phyloP scores from a whole-genome alignment of 1,139 yeast genomes.

The Arxiozyma slooffiae region DNA sequence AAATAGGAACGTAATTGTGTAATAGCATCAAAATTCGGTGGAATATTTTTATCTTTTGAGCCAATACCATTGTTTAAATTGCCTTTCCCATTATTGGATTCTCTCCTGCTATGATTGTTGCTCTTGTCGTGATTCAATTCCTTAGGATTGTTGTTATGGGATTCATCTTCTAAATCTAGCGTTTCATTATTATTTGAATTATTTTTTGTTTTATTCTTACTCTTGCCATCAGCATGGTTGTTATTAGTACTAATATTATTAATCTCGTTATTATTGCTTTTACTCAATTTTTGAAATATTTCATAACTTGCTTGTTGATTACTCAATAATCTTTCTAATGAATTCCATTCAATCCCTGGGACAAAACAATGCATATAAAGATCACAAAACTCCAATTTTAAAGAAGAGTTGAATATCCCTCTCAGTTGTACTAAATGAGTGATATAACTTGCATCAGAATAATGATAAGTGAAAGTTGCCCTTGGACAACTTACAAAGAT shows the following conservation, averaged over 20 bases:
- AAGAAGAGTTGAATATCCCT: slow-evolving; percentile 49
- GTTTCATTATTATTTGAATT: background rate
- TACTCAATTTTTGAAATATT: slow-evolving; percentile 2
- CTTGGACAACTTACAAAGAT: slow-evolving; percentile 54
- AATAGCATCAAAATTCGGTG: slow-evolving; percentile 17
- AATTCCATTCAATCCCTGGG: slow-evolving; percentile 38
- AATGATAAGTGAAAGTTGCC: slow-evolving; percentile 45
- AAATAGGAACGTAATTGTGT: slow-evolving; percentile 31
- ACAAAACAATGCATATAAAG: slow-evolving; percentile 40
- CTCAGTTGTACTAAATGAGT: slow-evolving; percentile 50
- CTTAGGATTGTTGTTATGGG: background rate
- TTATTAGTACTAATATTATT: background rate
- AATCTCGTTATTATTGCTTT: slow-evolving; percentile 35
- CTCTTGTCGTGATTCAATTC: background rate
- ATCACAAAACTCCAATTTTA: slow-evolving; percentile 66
- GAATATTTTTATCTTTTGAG: background rate
- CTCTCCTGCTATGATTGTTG: no score
- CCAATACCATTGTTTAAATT: background rate
- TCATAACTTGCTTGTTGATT: slow-evolving; percentile 12
- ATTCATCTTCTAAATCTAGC: background rate
- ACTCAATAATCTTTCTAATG: slow-evolving; percentile 28
- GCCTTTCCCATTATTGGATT: no score
- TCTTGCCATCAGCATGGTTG: background rate
- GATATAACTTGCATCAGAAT: slow-evolving; percentile 60
- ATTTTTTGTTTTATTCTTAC: background rate